These are phyloP conservation scores for Excoecaria cochinchinensis DNA, from an alignment of 345 rosid genomes.

Conservation along the genomic window DNA sequence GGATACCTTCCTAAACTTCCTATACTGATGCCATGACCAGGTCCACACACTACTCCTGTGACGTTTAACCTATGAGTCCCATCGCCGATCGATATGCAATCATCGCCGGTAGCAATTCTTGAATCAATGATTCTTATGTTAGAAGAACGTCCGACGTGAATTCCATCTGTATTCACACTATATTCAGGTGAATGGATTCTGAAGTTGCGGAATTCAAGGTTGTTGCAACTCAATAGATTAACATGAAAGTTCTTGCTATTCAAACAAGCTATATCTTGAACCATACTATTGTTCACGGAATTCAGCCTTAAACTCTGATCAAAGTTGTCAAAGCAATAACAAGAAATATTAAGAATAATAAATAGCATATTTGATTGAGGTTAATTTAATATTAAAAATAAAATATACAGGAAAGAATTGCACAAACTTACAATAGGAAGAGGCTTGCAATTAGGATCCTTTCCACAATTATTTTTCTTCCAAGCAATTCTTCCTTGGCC, in stretches of 20 bases:
- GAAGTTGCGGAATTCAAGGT: neutral
- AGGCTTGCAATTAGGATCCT: neutral
- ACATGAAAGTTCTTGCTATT: slow-evolving; percentile 1
- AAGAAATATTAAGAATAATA: neutral
- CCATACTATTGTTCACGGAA: neutral
- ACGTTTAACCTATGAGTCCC: neutral
- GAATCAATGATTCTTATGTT: neutral
- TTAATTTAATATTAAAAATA: too few species aligned
- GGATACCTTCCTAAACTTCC: neutral
- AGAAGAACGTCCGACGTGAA: neutral
- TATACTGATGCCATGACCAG: neutral
- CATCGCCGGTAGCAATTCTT: neutral
- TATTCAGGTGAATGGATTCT: neutral
- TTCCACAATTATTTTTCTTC: neutral
- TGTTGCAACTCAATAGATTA: neutral
- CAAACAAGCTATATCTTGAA: neutral
- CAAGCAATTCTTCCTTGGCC: neutral
- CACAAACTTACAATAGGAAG: neutral
- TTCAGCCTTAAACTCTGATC: neutral
- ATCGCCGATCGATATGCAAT: neutral
- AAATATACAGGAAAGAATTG: too few species aligned
- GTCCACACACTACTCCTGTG: neutral
- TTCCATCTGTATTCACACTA: neutral
- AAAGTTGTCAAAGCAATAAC: neutral
- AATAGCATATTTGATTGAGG: neutral